These are phyloP conservation scores for Xylaria sp. DNA, from an alignment of 2,329 filamentous ascomycete genomes.

Conservation along the genomic window DNA sequence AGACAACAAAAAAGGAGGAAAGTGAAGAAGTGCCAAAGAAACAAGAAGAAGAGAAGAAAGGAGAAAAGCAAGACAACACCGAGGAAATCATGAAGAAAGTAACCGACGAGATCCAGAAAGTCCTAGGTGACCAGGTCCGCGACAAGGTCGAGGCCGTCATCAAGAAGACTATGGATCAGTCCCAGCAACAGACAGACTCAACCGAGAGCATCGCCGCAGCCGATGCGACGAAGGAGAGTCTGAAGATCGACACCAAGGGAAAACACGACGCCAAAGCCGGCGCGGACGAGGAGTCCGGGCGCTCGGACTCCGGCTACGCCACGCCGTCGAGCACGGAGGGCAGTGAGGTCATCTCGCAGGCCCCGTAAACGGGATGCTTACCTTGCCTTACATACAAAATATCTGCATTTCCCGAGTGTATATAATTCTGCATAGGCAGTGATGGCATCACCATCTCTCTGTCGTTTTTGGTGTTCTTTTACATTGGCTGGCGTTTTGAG, in stretches of 20 bases:
- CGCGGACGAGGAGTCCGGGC: constrained; percentile 3
- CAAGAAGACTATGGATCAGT: background rate
- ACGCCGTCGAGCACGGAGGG: constrained; percentile 23
- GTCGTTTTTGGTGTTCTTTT: background rate
- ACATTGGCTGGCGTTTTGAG: constrained; percentile 9
- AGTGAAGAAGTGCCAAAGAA: constrained; percentile 1
- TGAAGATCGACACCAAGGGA: constrained; percentile 1
- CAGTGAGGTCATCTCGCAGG: constrained; percentile 11
- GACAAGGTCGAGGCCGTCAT: background rate
- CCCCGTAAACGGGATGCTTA: too few relatives aligned
- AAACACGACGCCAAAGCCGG: background rate
- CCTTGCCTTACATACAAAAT: too few relatives aligned
- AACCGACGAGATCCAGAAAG: constrained; percentile 3
- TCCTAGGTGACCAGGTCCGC: background rate
- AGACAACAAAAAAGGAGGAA: too few relatives aligned
- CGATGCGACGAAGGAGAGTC: background rate
- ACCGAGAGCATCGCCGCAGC: too few relatives aligned
- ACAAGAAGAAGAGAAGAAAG: constrained; percentile 14
- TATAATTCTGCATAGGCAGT: too few relatives aligned
- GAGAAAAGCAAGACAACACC: constrained; percentile 5
- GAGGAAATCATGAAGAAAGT: background rate
- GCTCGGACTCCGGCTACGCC: constrained; percentile 26
- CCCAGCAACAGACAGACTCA: background rate
- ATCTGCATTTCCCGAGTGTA: too few relatives aligned
- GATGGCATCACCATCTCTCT: too few relatives aligned